Evolutionary conservation across 805 yeast genomes (phyloP), one percentile per base, ranked within the genome.

Genomic region (Candida golubevii): DNA sequence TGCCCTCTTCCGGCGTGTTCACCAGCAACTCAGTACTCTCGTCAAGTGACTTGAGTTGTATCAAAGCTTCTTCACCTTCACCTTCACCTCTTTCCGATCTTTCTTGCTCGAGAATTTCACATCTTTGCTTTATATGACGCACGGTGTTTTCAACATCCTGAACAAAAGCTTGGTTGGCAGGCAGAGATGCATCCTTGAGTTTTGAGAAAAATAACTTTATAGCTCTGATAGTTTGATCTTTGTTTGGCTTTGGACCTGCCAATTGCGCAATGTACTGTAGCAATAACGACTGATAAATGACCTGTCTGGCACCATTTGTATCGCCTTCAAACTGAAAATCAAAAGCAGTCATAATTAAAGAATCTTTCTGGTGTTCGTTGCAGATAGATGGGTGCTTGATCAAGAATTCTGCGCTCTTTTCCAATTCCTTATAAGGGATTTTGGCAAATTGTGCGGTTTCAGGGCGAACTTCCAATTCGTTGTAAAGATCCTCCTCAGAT

Each of bases 301-400:
- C 78, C 47, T 79, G 83, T 48, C 74, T 75, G 8, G 96, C 80
- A 7, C 63, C 60, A 6, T 52, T 49, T 0, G 75, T 57, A 38
- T 88, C 75, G 15, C 81, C 84, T 11, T 75, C 79, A 48, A 91
- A 72, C 61, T 88, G 88, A 44, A 73, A 71, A 57, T 91, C 95
- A 63, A 93, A 93, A 0, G 97, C 95, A 15, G 83, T 83, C 97
- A 91, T 90, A 60, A 90, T 72, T 47, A 93, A 77, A 0, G 96
- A 88, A 63, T 93, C 98, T 59, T 90, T 88, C 61, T 93, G 97
- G 49, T 82, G 82, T 51, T 84, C 88, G 4, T 80, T 79, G 39
- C 90, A 79, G 45, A 93, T 86, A 46, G 76, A 72, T 33, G 86
- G 79, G 62, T 83, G 87, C 61, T 59, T 61, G 36, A 73, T 67